Evolutionary conservation across 2,329 filamentous ascomycete species (phyloP).

Genomic region (Talaromyces sp.): DNA sequence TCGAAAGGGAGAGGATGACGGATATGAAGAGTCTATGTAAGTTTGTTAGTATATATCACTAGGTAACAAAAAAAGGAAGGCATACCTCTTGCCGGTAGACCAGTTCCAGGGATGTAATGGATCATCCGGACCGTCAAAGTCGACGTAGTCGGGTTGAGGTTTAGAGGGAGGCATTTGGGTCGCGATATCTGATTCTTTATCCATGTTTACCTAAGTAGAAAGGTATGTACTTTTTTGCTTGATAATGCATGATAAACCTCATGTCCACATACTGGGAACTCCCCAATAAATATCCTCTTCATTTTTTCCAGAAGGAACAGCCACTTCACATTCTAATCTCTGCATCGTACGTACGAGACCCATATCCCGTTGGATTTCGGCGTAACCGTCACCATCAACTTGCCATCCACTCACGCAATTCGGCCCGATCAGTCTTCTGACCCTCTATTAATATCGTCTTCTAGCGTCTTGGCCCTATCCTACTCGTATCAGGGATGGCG

Average conservation of each 20-base stretch:
- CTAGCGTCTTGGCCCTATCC: background rate
- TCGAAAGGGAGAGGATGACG: slow-evolving; percentile 13
- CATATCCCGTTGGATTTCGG: background rate
- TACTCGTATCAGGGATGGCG: background rate
- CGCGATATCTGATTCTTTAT: background rate
- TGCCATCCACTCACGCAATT: background rate
- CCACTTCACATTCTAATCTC: background rate
- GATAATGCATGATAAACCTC: background rate
- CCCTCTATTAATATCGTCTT: background rate
- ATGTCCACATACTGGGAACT: background rate
- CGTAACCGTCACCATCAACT: background rate
- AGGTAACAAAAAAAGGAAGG: background rate
- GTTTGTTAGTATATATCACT: background rate
- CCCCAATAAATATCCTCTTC: background rate
- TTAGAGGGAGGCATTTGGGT: background rate
- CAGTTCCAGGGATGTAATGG: slow-evolving; percentile 18
- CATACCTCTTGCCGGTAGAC: slow-evolving; percentile 12
- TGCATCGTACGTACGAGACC: background rate
- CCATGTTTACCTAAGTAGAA: background rate
- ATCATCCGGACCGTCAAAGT: slow-evolving; percentile 16
- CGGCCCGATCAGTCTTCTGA: background rate
- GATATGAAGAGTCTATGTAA: slow-evolving; percentile 9
- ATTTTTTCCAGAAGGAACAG: background rate
- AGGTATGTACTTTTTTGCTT: background rate
- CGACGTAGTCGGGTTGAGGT: slow-evolving; percentile 6